Percentiles rank a stretch among this genome's conserved stretches.
These are phyloP conservation scores for Hypoxylon sp. DNA, from an alignment of 2,329 filamentous ascomycete genomes.

Conservation along the genomic window DNA sequence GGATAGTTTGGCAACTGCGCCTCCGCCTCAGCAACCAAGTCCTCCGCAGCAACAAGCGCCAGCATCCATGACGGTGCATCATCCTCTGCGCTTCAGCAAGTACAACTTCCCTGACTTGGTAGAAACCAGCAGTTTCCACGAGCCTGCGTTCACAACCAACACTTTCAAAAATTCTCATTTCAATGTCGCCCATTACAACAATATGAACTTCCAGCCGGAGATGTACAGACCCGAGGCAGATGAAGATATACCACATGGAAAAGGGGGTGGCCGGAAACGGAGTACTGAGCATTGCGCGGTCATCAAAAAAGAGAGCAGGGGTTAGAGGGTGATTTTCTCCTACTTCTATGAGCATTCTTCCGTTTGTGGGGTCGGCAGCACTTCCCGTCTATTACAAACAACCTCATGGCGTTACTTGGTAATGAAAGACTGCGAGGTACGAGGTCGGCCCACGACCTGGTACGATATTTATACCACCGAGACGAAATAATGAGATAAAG, in stretches of 20 bases:
- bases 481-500: constrained; percentile 41
- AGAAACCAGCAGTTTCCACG: constrained; percentile 55
- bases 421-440: constrained; percentile 39
- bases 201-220: constrained; percentile 71
- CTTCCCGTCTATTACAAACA: constrained; percentile 31
- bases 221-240: constrained; percentile 60
- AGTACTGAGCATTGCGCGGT: constrained; percentile 49
- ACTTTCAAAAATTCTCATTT: constrained; percentile 76
- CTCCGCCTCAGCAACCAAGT: constrained; percentile 52
- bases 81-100: constrained; percentile 66
- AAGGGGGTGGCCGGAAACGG: constrained; percentile 48
- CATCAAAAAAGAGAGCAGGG: constrained; percentile 51
- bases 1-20: constrained; percentile 48
- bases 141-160: constrained; percentile 65
- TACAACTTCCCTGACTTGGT: constrained; percentile 61
- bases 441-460: constrained; percentile 28
- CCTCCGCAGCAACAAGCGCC: constrained; percentile 46
- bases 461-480: constrained; percentile 37
- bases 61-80: constrained; percentile 53
- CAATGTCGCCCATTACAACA: constrained; percentile 75
- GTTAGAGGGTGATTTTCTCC: constrained; percentile 46
- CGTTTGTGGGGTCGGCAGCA: constrained; percentile 41
- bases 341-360: constrained; percentile 41
- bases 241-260: constrained; percentile 50
- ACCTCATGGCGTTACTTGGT: constrained; percentile 42